phyloP scores from a whole-genome alignment of 495 filamentous ascomycete genomes.

The Massariosphaeria phaeospora region DNA sequence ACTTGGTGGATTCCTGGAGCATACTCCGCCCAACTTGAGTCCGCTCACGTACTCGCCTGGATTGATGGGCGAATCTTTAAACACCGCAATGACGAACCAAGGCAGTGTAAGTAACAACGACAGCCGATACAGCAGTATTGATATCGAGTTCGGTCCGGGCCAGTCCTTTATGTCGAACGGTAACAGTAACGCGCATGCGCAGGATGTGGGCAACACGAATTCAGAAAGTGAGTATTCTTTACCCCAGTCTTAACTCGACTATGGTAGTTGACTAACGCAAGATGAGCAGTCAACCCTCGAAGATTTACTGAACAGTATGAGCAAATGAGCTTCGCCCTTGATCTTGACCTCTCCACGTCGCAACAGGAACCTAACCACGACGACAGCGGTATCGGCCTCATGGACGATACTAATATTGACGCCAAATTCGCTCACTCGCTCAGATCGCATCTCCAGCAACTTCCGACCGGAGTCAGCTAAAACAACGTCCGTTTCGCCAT shows the following conservation, averaged over 20 bases:
- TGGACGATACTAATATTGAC: constrained; percentile 25
- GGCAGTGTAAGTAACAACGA: constrained; percentile 32
- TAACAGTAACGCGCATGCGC: constrained; percentile 34
- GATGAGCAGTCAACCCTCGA: constrained; percentile 23
- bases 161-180: constrained; percentile 33
- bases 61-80: constrained; percentile 15
- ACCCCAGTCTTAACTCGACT: neutral
- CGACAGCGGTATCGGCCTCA: constrained; percentile 59
- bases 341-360: constrained; percentile 20
- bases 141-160: constrained; percentile 33
- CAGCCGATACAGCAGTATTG: constrained; percentile 35
- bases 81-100: constrained; percentile 16
- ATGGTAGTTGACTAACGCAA: constrained; percentile 28
- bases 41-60: constrained; percentile 16
- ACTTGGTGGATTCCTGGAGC: constrained; percentile 82
- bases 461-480: constrained; percentile 11
- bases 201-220: constrained; percentile 29
- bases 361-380: constrained; percentile 47
- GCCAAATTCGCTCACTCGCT: constrained; percentile 17
- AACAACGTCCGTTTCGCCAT: neutral
- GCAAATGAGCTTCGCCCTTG: constrained; percentile 19
- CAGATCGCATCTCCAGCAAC: neutral
- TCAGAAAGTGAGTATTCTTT: constrained; percentile 40
- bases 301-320: constrained; percentile 15
- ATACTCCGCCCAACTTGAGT: constrained; percentile 34